Evolutionary conservation across 345 rosid genomes (phyloP).

Genomic region (Gossypium rotundifolium): DNA sequence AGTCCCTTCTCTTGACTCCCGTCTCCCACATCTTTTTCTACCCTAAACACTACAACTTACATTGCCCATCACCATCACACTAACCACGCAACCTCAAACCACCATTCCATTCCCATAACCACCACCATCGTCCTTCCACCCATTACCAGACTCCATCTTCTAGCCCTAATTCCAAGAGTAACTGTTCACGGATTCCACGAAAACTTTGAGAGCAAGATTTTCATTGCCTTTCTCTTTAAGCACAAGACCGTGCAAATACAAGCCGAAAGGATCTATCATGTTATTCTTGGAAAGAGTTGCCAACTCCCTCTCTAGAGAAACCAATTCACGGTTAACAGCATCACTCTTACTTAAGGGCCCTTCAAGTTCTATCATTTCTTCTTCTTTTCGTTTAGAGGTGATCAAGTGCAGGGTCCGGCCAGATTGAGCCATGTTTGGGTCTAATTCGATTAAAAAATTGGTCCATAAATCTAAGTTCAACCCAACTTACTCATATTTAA

Average conservation of each 20-base stretch:
- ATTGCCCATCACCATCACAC: no score
- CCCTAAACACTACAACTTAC: no score
- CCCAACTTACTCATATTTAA: rapidly evolving
- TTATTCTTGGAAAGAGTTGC: slow-evolving; percentile 62
- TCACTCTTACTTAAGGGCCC: slow-evolving; percentile 79
- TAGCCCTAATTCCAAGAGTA: slow-evolving; percentile 73
- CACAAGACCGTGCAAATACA: slow-evolving; percentile 79
- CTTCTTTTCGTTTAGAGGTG: slow-evolving; percentile 68
- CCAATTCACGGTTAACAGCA: slow-evolving; percentile 65
- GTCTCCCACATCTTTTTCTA: no score
- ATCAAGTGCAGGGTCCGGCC: no score
- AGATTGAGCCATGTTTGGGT: no score
- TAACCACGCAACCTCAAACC: no score
- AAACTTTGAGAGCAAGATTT: slow-evolving; percentile 57
- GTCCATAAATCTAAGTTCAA: rapidly evolving
- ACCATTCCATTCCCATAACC: no score
- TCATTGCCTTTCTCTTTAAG: slow-evolving; percentile 87
- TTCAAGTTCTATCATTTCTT: slow-evolving; percentile 85
- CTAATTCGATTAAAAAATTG: no score
- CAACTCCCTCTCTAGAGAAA: slow-evolving; percentile 73
- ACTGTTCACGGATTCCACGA: slow-evolving; percentile 81
- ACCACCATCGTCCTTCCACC: no score
- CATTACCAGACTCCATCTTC: no score
- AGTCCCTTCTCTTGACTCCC: no score
- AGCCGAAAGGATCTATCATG: slow-evolving; percentile 69